These are phyloP conservation scores for Aquilaria malaccensis DNA, from an alignment of 345 rosid genomes.

Conservation along the genomic window DNA sequence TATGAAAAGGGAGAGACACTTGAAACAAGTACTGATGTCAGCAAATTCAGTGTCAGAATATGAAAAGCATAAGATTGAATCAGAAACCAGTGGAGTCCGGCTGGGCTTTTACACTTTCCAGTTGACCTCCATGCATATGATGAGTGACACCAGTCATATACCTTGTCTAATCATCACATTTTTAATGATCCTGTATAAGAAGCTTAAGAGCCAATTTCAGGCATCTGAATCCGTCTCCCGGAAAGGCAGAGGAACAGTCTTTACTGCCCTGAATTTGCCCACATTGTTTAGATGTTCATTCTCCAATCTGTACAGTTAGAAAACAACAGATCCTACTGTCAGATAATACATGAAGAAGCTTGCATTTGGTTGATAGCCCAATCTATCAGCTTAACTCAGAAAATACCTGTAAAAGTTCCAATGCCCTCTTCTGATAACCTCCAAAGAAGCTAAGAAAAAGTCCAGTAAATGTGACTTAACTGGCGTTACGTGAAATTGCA, in stretches of 20 bases:
- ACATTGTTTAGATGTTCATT: constrained; percentile 88
- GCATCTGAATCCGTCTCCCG: constrained; percentile 60
- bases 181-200: constrained; percentile 7
- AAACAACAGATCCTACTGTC: no score
- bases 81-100: no score
- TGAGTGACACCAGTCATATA: background rate
- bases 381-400: background rate
- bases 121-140: no score
- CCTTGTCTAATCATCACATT: constrained; percentile 4
- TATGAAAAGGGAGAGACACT: no score
- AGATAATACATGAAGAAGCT: background rate
- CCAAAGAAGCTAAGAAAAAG: constrained; percentile 79
- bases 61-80: no score
- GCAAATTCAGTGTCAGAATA: no score
- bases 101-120: no score
- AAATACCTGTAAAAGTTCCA: constrained; percentile 95
- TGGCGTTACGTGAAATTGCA: constrained; percentile 40
- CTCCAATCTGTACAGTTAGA: constrained; percentile 52
- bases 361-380: background rate
- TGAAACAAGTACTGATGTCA: no score
- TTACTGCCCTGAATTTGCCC: constrained; percentile 84
- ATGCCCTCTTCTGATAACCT: constrained; percentile 89
- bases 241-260: constrained; percentile 83
- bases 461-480: constrained; percentile 63
- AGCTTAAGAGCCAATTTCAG: constrained; percentile 15